These are phyloP conservation scores for Lentinula raphanica DNA, from an alignment of 768 basidiomycete species.

Conservation along the genomic window DNA sequence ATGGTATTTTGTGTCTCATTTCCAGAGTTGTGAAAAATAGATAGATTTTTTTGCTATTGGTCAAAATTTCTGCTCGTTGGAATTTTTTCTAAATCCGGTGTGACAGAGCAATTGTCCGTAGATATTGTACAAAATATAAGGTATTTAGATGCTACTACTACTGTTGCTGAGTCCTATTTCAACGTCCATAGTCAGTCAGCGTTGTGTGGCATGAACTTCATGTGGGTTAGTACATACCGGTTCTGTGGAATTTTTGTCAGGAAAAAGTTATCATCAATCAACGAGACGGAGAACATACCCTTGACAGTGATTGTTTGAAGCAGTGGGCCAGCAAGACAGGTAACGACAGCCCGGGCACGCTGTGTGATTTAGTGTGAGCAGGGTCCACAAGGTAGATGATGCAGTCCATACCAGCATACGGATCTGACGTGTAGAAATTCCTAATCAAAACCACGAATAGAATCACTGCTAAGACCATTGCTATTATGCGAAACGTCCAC, in stretches of 20 bases:
- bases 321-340: conserved; percentile 82
- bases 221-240: background rate
- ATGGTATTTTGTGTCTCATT: too few species aligned
- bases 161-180: background rate
- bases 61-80: too few species aligned
- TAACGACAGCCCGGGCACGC: conserved; percentile 88
- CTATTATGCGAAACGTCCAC: conserved; percentile 67
- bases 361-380: conserved; percentile 20
- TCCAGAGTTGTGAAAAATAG: too few species aligned
- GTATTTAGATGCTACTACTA: background rate
- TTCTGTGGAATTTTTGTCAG: background rate
- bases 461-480: conserved; percentile 70
- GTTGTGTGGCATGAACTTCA: background rate
- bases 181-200: background rate
- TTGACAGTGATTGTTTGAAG: conserved; percentile 63
- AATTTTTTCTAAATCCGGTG: too few species aligned
- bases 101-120: too few species aligned
- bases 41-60: too few species aligned
- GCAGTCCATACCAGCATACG: conserved; percentile 63
- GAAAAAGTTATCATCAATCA: background rate
- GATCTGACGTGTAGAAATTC: conserved; percentile 89
- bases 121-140: background rate
- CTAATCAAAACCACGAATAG: conserved; percentile 76
- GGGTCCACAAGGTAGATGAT: background rate
- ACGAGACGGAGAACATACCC: conserved; percentile 30